Base-by-base conservation (phyloP, 345 rosid genomes). In the Cardamine occulta region DNA sequence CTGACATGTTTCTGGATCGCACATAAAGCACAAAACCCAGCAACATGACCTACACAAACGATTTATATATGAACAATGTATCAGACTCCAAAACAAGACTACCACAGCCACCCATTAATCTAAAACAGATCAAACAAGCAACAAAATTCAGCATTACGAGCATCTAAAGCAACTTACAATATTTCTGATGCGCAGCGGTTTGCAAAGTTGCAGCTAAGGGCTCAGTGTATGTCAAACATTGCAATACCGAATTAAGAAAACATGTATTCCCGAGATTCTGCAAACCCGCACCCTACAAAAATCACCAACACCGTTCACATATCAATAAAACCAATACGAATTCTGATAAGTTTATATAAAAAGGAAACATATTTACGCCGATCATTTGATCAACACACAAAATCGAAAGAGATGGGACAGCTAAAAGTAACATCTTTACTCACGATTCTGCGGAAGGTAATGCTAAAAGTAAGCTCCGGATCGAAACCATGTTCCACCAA, bases 1-100 rank as follows among this genome's bases (percentile, higher is more conserved):
- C 93, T 90, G 63, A 95, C 94, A 79, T 95, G 99, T 64, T 88
- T 89, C 83, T 95, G 99, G 55, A 95, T 92, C 51, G 99, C 99
- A 81, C 99, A 95, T 82, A 95, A 74, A 13, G 97, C 98, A 81
- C 99, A 95, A 69, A 93, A 95, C 19, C 99, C 99, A 85, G 90
- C 86, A 18, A 93, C 79, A 72, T 67, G 93, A 70, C 99, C 99
- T 95, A 83, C 87, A 88, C 24, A 78, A 74, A 65, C 15, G 32
- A 78, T 37, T 34, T 53, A 7, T 44, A 82, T 10, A 76, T 2
- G 18, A 77, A 35, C 76, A 52, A 0, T 67, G 63, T 12, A 23
- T 52, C 51, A 66, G 67, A 49, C 54, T 56, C 53, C 12, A 2
- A 29, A 29, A 71, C 19, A 61, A 10, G 53, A 37, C 39, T 9